A percentile compares a stretch with the other conserved stretches of the same genome.
phyloP scores from a whole-genome alignment of 495 filamentous ascomycete genomes.

The Alectoria sarmentosa region DNA sequence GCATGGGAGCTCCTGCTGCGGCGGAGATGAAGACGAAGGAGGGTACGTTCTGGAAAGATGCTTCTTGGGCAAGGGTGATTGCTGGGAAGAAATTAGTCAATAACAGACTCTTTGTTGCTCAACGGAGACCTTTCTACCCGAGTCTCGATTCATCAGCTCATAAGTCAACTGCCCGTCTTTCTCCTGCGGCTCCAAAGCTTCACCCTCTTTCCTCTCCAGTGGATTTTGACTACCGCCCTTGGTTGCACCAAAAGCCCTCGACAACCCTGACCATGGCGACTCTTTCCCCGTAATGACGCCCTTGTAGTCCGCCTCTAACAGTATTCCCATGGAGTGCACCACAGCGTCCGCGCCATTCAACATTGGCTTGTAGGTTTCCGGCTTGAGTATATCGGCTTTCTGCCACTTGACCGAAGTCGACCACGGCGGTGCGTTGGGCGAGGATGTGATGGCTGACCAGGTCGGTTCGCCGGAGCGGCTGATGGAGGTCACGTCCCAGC shows the following conservation, averaged over 20 bases:
- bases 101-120: conserved; percentile 1
- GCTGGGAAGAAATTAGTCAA: conserved; percentile 28
- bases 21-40: conserved; percentile 85
- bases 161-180: conserved; percentile 77
- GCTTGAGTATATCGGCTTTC: conserved; percentile 77
- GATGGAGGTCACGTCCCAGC: conserved; percentile 85
- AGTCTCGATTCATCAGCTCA: conserved; percentile 96
- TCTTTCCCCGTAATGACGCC: conserved; percentile 77
- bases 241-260: conserved; percentile 63
- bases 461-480: conserved; percentile 84
- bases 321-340: conserved; percentile 88
- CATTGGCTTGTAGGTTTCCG: conserved; percentile 63
- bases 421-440: conserved; percentile 68
- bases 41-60: conserved; percentile 52
- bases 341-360: conserved; percentile 72
- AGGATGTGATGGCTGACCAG: conserved; percentile 74
- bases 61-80: conserved; percentile 79
- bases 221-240: conserved; percentile 55
- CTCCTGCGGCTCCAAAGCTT: conserved; percentile 56
- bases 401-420: conserved; percentile 77
- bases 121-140: conserved; percentile 38
- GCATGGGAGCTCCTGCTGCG: conserved; percentile 71
- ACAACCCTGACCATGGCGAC: conserved; percentile 64
- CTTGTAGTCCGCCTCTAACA: conserved; percentile 98
- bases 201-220: conserved; percentile 47